Percentiles rank a stretch among this genome's conserved stretches.
Conservation (phyloP, 2,329 filamentous ascomycete species). For the Metarhizium brunneum region DNA sequence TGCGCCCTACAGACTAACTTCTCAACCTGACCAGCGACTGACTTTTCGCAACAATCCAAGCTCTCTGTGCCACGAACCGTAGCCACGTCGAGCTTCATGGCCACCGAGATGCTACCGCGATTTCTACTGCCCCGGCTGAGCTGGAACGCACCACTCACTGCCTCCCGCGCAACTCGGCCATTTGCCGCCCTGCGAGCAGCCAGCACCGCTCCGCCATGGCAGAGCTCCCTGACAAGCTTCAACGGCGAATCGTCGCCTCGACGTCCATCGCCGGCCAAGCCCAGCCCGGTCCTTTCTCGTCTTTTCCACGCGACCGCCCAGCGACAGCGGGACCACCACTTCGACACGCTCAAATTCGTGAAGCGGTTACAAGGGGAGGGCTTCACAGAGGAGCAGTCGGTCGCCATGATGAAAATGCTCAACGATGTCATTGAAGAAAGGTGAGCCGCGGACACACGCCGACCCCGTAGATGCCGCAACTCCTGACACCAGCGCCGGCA, state of each 20-base stretch:
- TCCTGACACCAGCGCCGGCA: constrained; percentile 21
- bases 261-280: background rate
- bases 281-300: constrained; percentile 22
- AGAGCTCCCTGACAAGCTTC: background rate
- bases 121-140: constrained; percentile 48
- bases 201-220: constrained; percentile 6
- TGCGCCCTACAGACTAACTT: background rate
- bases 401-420: constrained; percentile 96
- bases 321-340: constrained; percentile 74
- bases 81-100: constrained; percentile 15
- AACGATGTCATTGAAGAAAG: constrained; percentile 97
- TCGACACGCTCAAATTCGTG: constrained; percentile 96
- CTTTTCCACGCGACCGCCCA: constrained; percentile 58
- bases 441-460: constrained; percentile 25
- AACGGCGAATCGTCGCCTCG: constrained; percentile 1
- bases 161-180: constrained; percentile 13
- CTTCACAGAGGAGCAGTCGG: constrained; percentile 89
- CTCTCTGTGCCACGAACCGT: constrained; percentile 10
- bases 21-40: too few species aligned
- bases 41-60: background rate
- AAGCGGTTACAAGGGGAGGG: constrained; percentile 82
- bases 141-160: constrained; percentile 30
- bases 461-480: background rate
- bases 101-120: constrained; percentile 35
- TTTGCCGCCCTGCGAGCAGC: constrained; percentile 10